Evolutionary conservation across 73 alveolate species (phyloP), one percentile per base, ranked within the genome.

Genomic region (Diophrys appendiculata): DNA sequence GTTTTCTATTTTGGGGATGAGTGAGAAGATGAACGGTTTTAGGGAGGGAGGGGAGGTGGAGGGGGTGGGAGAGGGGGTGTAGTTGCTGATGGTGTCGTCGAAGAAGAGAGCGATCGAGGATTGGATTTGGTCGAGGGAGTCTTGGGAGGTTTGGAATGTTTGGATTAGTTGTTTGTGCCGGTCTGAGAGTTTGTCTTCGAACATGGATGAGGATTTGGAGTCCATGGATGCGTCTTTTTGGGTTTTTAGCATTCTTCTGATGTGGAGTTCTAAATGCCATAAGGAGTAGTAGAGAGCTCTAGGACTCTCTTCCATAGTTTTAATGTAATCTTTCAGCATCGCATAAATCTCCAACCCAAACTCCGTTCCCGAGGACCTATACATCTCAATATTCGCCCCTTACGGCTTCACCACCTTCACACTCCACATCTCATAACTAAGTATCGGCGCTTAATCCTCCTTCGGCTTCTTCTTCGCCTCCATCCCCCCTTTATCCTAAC

Each of bases 1-100:
- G 32, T 79, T 81, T 27, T 69, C 52, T 11, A 79, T 79, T 30
- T 79, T 79, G 33, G 75, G n/a, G 32, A 79, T 79, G 27, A 79
- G 55, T 23, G 1, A 70, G 43, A 79, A 70, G 34, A 72, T 23
- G 8, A 79, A 55, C 2, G 22, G 34, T 32, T 33, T 77, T 28
- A 77, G 5, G 54, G 52, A 68, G 1, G 8, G 29, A 33, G 43
- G 64, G 1, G 1, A 2, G 29, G 8, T 2, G 31, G n/a, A 35
- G 27, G 70, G 29, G 3, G 27, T 29, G 53, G 73, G 84, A 1
- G 54, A 70, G 35, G 60, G 68, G 30, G n/a, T n/a, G n/a, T 54
- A 52, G 65, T 52, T 52, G 24, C 11, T 52, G 22, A 31, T 3
- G 71, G 18, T 13, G 25, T 60, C 30, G 28, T 60, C 25, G 71